Evolutionary conservation across 2,329 filamentous ascomycete genomes (phyloP), one percentile per base, ranked within the genome.

Genomic region (Microdochium bolleyi): DNA sequence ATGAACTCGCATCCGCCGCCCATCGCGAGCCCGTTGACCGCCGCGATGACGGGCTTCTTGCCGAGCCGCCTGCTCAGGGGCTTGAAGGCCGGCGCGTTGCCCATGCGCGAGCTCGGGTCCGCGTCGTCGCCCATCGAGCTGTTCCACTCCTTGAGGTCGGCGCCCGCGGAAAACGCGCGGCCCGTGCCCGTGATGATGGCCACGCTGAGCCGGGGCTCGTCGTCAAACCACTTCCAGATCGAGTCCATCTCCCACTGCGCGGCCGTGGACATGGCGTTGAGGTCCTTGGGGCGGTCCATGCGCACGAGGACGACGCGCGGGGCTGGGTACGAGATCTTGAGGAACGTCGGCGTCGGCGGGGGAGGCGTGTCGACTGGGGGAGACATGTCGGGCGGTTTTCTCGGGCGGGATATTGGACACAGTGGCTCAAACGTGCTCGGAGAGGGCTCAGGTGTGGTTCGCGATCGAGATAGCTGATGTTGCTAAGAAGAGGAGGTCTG

Each of bases 131-230:
- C 55, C 62, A 64, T 63, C 46, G 60, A 63, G 30, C 51, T 56
- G 22, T 61, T 61, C 58, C 59, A 62, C 64, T 78, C 73, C 63
- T 79, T 78, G 5, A 81, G 59, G 56, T 80, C 78, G 52, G 76
- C 76, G 2, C 78, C 78, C 0, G 78, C 72, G 58, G 75, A 81
- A 58, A 81, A 81, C 0, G 77, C 72, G 30, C 72, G 64, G 0
- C 76, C 76, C 0, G 68, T 69, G 22, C 78, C 78, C 0, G 78
- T 81, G 48, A 82, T 70, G 13, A 81, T 73, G 8, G 73, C 77
- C 54, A 72, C 73, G 55, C 71, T 70, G 49, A 81, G 66, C 25
- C 67, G 65, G 2, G 76, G 73, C 54, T 80, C 73, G 2, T 61
- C 55, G 54, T 82, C 78, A 54, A 78, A 77, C 69, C 73, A 78